Percentiles rank a stretch among this genome's conserved stretches.
phyloP scores from a whole-genome alignment of 2,329 filamentous ascomycete genomes.

The Colletotrichum lini region DNA sequence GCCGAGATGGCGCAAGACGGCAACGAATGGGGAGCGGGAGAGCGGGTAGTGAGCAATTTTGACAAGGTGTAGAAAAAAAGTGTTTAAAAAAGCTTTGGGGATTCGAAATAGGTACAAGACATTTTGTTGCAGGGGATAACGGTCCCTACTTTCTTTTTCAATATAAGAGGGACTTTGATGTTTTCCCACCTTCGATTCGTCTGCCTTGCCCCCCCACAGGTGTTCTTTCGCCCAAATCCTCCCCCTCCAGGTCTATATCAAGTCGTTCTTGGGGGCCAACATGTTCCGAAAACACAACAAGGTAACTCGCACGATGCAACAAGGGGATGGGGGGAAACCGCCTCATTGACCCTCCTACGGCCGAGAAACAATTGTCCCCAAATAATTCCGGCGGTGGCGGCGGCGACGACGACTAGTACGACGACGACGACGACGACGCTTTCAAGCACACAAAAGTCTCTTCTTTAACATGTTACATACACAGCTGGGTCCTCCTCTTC shows the following conservation, averaged over 20 bases:
- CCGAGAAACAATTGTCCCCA: slow-evolving; percentile 16
- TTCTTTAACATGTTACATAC: slow-evolving; percentile 43
- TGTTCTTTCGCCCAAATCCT: slow-evolving; percentile 1
- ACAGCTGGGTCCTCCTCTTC: slow-evolving; percentile 37
- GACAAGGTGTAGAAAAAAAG: not conserved
- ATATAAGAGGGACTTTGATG: not conserved
- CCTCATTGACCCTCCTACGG: not conserved
- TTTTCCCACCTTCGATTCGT: not conserved
- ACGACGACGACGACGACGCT: slow-evolving; percentile 5
- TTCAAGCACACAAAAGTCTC: slow-evolving; percentile 32
- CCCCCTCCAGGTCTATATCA: slow-evolving; percentile 23
- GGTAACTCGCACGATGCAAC: slow-evolving; percentile 12
- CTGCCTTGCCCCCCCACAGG: not conserved
- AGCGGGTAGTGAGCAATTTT: slow-evolving; percentile 4
- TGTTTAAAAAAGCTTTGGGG: not conserved
- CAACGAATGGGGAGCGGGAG: slow-evolving; percentile 20
- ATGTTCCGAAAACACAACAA: slow-evolving; percentile 13
- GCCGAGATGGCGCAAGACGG: slow-evolving; percentile 9
- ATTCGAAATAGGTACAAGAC: slow-evolving; percentile 3
- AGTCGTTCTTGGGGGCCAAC: slow-evolving; percentile 12
- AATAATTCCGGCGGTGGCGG: slow-evolving; percentile 18
- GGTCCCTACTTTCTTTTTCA: not conserved
- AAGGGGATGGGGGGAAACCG: not conserved
- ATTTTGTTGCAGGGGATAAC: too few relatives aligned
- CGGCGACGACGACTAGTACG: not conserved